Percentiles rank a stretch among this genome's conserved stretches.
Evolutionary conservation across 2,329 filamentous ascomycete genomes (phyloP).

Genomic region (Ophiostoma fasciatum): DNA sequence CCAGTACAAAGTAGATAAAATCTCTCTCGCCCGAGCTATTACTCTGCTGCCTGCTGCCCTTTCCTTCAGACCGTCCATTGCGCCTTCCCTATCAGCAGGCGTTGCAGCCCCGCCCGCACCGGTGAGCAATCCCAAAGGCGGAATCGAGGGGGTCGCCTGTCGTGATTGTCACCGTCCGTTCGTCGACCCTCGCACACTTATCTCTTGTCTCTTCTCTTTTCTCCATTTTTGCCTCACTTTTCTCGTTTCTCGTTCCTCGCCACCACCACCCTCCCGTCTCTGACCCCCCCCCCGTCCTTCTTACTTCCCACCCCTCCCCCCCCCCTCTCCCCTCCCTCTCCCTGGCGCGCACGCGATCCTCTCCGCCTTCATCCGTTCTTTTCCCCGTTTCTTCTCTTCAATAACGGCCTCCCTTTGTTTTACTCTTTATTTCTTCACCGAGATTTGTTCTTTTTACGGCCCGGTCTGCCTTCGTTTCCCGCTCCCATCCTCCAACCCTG

Average conservation of each 20-base stretch:
- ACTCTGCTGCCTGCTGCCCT: too few relatives aligned
- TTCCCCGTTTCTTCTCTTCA: not conserved
- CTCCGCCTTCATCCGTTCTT: not conserved
- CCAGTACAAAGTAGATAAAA: too few relatives aligned
- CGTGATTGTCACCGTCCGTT: too few relatives aligned
- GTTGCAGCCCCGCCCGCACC: conserved; percentile 6
- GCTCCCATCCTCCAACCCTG: too few relatives aligned
- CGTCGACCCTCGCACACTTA: too few relatives aligned
- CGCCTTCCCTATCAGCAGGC: conserved; percentile 5
- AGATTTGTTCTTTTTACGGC: conserved; percentile 1
- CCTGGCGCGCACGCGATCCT: too few relatives aligned
- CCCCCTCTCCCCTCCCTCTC: not conserved
- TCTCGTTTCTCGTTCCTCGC: too few relatives aligned
- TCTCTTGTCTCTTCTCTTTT: not conserved
- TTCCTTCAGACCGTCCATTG: not conserved
- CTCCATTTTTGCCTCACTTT: too few relatives aligned
- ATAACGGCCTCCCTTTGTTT: conserved; percentile 2
- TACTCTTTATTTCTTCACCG: conserved; percentile 2
- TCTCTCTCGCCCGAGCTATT: not conserved
- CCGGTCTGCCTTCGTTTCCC: too few relatives aligned
- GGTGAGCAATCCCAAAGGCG: conserved; percentile 4
- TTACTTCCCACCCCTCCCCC: not conserved
- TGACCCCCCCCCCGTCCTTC: conserved; percentile 1
- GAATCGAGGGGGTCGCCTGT: conserved; percentile 4
- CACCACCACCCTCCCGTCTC: too few relatives aligned